These are phyloP conservation scores for Lentinula sp. DNA, from an alignment of 768 basidiomycete genomes.

Conservation along the genomic window DNA sequence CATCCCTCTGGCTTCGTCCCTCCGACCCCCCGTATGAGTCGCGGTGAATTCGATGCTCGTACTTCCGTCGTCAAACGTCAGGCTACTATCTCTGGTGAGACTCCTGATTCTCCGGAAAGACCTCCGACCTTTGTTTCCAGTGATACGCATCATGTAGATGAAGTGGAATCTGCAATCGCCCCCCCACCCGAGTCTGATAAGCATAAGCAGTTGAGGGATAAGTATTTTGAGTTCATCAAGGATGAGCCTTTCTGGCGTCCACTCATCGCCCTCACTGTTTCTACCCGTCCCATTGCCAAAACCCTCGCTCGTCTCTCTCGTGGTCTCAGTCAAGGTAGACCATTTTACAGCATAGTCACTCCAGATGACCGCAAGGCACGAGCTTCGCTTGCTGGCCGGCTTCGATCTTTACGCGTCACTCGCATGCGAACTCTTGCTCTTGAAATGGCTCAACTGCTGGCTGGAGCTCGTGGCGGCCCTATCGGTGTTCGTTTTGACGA, in stretches of 20 bases:
- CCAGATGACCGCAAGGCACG: constrained; percentile 27
- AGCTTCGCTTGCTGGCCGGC: constrained; percentile 21
- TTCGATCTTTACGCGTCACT: constrained; percentile 26
- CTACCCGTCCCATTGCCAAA: constrained; percentile 34
- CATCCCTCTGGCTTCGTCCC: constrained; percentile 16
- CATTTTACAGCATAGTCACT: constrained; percentile 26
- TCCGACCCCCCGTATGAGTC: constrained; percentile 17
- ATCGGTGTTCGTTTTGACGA: constrained; percentile 27
- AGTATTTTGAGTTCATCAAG: constrained; percentile 7
- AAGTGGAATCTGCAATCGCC: not conserved
- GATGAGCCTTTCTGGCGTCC: constrained; percentile 31
- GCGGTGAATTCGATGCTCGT: constrained; percentile 6
- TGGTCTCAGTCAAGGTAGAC: constrained; percentile 23
- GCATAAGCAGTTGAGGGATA: not conserved
- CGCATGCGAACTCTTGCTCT: constrained; percentile 24
- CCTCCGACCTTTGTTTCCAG: not conserved
- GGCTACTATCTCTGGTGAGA: not conserved
- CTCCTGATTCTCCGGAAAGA: constrained; percentile 4
- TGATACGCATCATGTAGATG: not conserved
- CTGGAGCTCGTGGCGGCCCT: constrained; percentile 31
- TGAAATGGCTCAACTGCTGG: constrained; percentile 22
- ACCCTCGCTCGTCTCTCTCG: constrained; percentile 26
- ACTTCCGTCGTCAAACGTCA: constrained; percentile 3
- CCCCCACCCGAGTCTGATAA: not conserved
- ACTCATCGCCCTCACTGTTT: constrained; percentile 29